Evolutionary conservation across 2,329 filamentous ascomycete genomes (phyloP), one percentile per base, ranked within the genome.

Genomic region (Microdochium nivale): DNA sequence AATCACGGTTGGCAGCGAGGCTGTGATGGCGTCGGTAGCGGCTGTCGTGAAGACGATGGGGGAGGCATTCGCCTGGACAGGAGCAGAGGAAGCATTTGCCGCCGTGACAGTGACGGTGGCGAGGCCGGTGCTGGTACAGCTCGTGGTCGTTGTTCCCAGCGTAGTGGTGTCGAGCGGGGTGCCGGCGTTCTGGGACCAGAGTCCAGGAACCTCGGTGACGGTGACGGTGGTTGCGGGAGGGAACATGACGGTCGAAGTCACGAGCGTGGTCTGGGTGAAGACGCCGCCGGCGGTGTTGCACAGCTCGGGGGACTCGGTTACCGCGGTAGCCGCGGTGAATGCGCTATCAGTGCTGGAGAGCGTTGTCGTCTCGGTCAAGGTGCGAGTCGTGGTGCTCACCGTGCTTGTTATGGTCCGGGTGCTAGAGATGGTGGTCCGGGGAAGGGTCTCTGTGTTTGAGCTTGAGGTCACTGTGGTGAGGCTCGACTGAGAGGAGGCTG

Each of bases 221-320:
- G 51, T 54, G 43, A 62, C 64, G 52, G 70, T 67, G 23, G 62
- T 62, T 51, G 65, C 66, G 27, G 66, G 63, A 52, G 66, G 58
- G 49, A 44, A 44, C 9, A 44, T 44, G n/a, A 44, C 19, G 10
- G 40, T 44, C n/a, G 40, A 44, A 11, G 40, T 44, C n/a, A 44
- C 21, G n/a, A 44, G 3, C 23, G 40, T 44, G 40, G 21, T 24
- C n/a, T 37, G 13, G 11, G 33, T 37, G 40, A 44, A 21, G 19
- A 24, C n/a, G 5, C 40, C 40, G n/a, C 14, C 21, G n/a, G n/a
- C n/a, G 40, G n/a, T 24, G 25, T 55, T 53, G 48, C 59, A 61
- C 43, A 32, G 48, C 40, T 9, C 49, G 35, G 51, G 51, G 37
- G 55, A 54, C 52, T 53, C 55, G 49, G 46, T 43, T 30, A 47